Conservation (phyloP, 148 eudicot species). For the Vaccinium corymbosum region DNA sequence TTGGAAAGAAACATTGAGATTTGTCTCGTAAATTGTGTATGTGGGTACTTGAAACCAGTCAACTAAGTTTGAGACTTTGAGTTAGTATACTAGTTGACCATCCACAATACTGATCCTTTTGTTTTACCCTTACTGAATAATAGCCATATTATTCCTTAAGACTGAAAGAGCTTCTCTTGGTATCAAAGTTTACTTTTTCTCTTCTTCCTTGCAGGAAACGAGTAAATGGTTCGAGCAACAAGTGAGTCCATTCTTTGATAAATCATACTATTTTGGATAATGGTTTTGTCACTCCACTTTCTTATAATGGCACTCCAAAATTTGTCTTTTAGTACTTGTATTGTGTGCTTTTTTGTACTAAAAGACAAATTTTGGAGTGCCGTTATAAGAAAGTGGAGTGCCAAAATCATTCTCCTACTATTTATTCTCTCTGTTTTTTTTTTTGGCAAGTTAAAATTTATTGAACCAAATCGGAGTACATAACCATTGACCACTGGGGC, state of each 20-base stretch:
- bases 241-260: conserved; percentile 18
- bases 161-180: background rate
- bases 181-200: background rate
- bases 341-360: too few species aligned
- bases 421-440: too few species aligned
- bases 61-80: background rate
- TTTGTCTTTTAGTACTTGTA: too few species aligned
- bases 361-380: too few species aligned
- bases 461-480: too few species aligned
- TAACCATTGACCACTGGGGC: too few species aligned
- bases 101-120: background rate
- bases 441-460: too few species aligned
- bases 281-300: too few species aligned
- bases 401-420: too few species aligned
- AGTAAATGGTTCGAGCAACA: conserved; percentile 28
- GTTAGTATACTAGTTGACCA: background rate
- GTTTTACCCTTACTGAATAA: background rate
- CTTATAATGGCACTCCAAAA: too few species aligned
- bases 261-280: background rate
- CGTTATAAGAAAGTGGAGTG: too few species aligned
- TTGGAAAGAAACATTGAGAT: background rate
- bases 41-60: background rate
- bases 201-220: conserved; percentile 26
- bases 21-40: background rate
- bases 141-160: background rate